Evolutionary conservation across 2,329 filamentous ascomycete genomes (phyloP), one percentile per base, ranked within the genome.

Genomic region (Ceratocystis colombiana): DNA sequence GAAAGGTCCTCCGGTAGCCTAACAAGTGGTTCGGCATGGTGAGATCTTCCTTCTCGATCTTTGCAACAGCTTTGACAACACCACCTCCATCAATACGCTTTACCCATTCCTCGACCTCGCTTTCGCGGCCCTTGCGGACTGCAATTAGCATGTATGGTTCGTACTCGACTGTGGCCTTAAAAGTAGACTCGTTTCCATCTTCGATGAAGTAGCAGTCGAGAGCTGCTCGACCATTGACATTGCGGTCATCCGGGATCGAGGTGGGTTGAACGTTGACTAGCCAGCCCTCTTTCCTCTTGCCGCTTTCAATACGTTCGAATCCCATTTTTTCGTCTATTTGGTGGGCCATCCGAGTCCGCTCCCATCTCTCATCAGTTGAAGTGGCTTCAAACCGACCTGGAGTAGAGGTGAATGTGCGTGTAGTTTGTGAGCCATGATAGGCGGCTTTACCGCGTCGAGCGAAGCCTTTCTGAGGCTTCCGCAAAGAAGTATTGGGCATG

Each of bases 201-300:
- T 92, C 89, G 68, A 99, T 88, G 76, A 99, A 99, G 79, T 96
- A 99, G 77, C 91, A 96, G 77, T 99, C 94, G 66, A 99, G 85
- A 7, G 90, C 94, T 0, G 94, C 88, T 70, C 90, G 86, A 46
- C 94, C 94, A 68, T 90, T 89, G 1, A 88, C 87, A 59, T 89
- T 82, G 71, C 90, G 89, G 17, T 92, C 83, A 73, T 97, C 93
- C 75, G 96, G 80, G 79, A 99, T 82, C 12, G 86, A 85, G 0
- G 94, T 97, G 48, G 91, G 86, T 74, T 96, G 90, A 78, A 97
- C 89, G 73, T 97, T 99, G 71, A 93, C 90, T 3, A 99, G 84
- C 94, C 94, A 99, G 70, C 95, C 92, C 62, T 88, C 84, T 73
- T 86, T 88, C 71, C 79, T 81, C 77, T 88, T 90, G 73, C 88